Conservation (phyloP, 148 eudicot genomes). For the Silene uniflora region DNA sequence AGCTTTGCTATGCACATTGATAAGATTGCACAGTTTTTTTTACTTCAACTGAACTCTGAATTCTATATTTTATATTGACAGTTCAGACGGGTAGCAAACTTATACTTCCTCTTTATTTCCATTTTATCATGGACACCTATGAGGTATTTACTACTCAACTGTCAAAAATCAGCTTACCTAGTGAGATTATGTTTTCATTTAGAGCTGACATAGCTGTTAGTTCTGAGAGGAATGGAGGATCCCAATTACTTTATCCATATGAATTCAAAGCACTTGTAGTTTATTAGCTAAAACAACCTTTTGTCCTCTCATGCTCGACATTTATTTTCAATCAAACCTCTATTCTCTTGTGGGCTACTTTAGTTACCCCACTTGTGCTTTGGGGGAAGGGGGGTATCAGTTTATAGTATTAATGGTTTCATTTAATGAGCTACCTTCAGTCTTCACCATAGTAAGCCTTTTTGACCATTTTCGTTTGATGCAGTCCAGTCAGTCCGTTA, state of each 20-base stretch:
- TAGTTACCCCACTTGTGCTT: background rate
- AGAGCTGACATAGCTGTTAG: background rate
- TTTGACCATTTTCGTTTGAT: slow-evolving; percentile 33
- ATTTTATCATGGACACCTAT: slow-evolving; percentile 73
- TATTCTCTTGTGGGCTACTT: background rate
- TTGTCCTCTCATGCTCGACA: background rate
- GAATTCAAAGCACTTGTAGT: background rate
- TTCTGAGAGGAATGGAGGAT: background rate
- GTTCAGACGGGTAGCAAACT: slow-evolving; percentile 92
- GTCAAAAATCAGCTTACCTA: background rate
- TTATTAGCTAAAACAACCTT: background rate
- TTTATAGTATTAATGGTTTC: background rate
- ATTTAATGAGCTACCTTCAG: background rate
- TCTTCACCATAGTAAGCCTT: background rate
- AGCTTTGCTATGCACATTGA: slow-evolving; percentile 7
- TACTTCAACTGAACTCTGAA: slow-evolving; percentile 1
- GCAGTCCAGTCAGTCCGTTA: slow-evolving; percentile 96
- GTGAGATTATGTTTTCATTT: background rate
- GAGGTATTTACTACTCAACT: slow-evolving; percentile 43
- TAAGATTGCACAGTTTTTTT: background rate
- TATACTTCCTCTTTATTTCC: slow-evolving; percentile 76
- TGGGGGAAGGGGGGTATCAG: too few species aligned
- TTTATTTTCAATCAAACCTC: background rate
- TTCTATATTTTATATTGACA: slow-evolving; percentile 37
- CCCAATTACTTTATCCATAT: background rate